These are phyloP conservation scores for Colletotrichum plurivorum DNA, from an alignment of 2,329 filamentous ascomycete genomes.

Conservation along the genomic window DNA sequence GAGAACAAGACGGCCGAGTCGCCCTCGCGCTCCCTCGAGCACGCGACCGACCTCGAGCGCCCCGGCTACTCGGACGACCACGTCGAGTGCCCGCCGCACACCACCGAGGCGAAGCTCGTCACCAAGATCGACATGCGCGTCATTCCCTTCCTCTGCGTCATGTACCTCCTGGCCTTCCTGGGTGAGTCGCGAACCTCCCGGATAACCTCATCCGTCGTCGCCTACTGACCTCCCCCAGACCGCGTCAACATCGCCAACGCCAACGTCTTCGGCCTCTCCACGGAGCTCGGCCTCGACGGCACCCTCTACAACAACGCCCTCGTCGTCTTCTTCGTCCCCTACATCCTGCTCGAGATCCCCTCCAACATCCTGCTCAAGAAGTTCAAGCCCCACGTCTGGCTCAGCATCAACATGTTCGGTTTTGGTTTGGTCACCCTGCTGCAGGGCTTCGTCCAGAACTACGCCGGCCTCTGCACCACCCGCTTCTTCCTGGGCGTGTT, in stretches of 20 bases:
- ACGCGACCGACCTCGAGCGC: conserved; percentile 32
- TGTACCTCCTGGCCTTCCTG: conserved; percentile 80
- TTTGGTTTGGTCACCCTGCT: conserved; percentile 83
- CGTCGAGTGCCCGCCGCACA: conserved; percentile 63
- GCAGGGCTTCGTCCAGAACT: conserved; percentile 85
- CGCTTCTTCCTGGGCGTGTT: conserved; percentile 89
- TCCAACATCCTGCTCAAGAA: conserved; percentile 55
- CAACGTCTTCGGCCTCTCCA: conserved; percentile 73
- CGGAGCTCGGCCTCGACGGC: conserved; percentile 73
- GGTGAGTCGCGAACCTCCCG: conserved; percentile 50
- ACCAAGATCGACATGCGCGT: conserved; percentile 77
- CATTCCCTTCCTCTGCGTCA: conserved; percentile 79
- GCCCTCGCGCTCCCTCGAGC: conserved; percentile 33
- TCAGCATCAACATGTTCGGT: conserved; percentile 85
- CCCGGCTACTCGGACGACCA: conserved; percentile 24
- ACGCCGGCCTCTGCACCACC: conserved; percentile 81
- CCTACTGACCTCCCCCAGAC: conserved; percentile 52
- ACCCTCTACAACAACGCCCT: conserved; percentile 81
- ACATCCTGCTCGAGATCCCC: conserved; percentile 78
- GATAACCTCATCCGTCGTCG: background rate
- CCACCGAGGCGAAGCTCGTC: conserved; percentile 76
- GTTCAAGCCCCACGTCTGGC: conserved; percentile 75
- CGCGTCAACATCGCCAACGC: conserved; percentile 88
- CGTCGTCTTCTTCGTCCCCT: conserved; percentile 87
- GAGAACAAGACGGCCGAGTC: conserved; percentile 25